These are phyloP conservation scores for Carallia brachiata DNA, from an alignment of 345 rosid genomes.

Conservation along the genomic window DNA sequence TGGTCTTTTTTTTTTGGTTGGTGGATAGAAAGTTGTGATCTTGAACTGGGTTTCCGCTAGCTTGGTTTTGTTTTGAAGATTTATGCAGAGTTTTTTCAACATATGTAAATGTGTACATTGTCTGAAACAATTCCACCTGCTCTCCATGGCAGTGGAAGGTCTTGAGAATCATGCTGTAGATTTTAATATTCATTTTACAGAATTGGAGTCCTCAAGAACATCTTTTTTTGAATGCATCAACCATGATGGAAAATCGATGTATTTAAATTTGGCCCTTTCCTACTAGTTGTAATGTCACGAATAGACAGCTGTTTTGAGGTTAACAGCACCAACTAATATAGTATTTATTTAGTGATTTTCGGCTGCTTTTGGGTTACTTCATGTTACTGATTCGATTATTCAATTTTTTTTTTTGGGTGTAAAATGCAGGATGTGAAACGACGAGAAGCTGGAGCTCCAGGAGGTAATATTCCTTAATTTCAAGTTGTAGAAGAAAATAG, in stretches of 20 bases:
- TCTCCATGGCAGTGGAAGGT: too few relatives aligned
- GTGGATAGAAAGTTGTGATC: background rate
- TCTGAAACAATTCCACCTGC: too few relatives aligned
- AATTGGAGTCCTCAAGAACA: too few relatives aligned
- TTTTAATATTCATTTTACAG: too few relatives aligned
- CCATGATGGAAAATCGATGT: too few relatives aligned
- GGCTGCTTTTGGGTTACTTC: background rate
- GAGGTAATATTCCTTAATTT: conserved; percentile 19
- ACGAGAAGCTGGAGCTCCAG: conserved; percentile 32
- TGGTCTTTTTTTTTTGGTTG: background rate
- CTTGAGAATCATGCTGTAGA: too few relatives aligned
- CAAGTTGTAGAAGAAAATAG: background rate
- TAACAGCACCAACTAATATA: background rate
- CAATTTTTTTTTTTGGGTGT: background rate
- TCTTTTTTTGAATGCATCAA: too few relatives aligned
- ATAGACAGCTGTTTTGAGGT: background rate
- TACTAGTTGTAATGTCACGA: background rate
- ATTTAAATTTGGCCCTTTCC: too few relatives aligned
- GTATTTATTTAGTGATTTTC: background rate
- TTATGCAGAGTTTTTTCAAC: background rate
- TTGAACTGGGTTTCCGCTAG: conserved; percentile 1
- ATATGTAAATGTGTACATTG: too few relatives aligned
- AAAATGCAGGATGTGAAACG: conserved; percentile 24
- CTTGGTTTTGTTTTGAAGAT: background rate
- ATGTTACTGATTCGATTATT: background rate